Evolutionary conservation across 2,329 filamentous ascomycete species (phyloP), one percentile per base, ranked within the genome.

Genomic region (Fusarium bulbicola): DNA sequence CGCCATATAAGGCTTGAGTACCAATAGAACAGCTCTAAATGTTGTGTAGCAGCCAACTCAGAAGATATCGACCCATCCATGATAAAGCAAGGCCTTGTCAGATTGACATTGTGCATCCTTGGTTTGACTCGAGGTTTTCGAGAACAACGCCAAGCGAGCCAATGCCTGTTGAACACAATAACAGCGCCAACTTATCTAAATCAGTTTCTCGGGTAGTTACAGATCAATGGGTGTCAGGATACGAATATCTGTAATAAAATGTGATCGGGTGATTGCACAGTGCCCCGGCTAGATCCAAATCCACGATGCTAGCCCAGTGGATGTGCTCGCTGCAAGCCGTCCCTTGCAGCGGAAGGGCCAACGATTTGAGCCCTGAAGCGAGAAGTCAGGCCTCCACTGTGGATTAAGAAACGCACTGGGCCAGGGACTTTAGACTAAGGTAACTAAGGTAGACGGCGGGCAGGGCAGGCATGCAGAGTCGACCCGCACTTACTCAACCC

Each of bases 401-500:
- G 57, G 70, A 24, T 47, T 59, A 5, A 26, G 30, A 64, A 52
- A 45, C n/a, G 53, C 63, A 54, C 68, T 72, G 68, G 50, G 66
- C 46, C 37, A 56, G 37, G 49, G 45, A 68, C 61, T 70, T 72
- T 36, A 36, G 13, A 52, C 32, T 36, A 63, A 62, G 32, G 37
- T 21, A 74, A 66, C 40, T 42, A 40, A 40, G 68, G 73, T 65
- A 73, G 42, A 34, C n/a, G 18, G 34, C n/a, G 18, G 14, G 52
- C 37, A 52, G 30, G 45, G 37, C 18, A 39, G 32, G 46, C 45
- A 42, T 63, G 61, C 59, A 65, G 46, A 49, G 40, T 60, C 61
- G 76, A 71, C 76, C 76, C 76, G 76, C 76, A 73, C 68, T 62
- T 73, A 65, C 74, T 74, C 73, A 73, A 74, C 73, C 62, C 65